These are phyloP conservation scores for Dimargaris verticillata DNA, from an alignment of 192 early-diverging fungal species.

Conservation along the genomic window DNA sequence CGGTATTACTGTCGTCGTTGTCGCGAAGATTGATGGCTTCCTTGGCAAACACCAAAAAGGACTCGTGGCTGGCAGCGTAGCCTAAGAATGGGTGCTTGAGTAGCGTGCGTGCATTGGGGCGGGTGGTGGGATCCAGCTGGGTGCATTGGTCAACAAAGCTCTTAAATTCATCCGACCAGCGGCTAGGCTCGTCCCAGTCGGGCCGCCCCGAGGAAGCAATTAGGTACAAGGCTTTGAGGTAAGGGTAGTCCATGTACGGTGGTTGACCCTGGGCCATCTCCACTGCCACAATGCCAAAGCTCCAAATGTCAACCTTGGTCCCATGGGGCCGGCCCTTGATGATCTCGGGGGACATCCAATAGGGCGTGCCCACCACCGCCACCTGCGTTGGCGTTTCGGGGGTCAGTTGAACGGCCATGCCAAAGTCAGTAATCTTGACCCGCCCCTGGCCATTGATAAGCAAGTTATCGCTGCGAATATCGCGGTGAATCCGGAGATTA, in stretches of 20 bases:
- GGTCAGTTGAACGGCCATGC: slow-evolving; percentile 17
- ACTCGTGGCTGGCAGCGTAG: background rate
- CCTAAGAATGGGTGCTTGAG: slow-evolving; percentile 2
- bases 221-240: slow-evolving; percentile 30
- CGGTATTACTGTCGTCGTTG: too few relatives aligned
- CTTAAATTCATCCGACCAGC: slow-evolving; percentile 5
- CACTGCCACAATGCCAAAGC: slow-evolving; percentile 23
- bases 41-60: slow-evolving; percentile 4
- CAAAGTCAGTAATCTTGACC: slow-evolving; percentile 47
- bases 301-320: slow-evolving; percentile 28
- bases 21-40: background rate
- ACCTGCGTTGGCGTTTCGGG: slow-evolving; percentile 20
- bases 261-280: slow-evolving; percentile 35
- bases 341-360: slow-evolving; percentile 36
- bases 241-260: slow-evolving; percentile 31
- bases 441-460: slow-evolving; percentile 34
- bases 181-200: slow-evolving; percentile 10
- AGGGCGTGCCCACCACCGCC: slow-evolving; percentile 26
- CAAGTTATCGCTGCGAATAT: slow-evolving; percentile 34
- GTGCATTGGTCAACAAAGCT: slow-evolving; percentile 6
- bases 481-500: slow-evolving; percentile 29
- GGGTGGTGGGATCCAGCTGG: background rate
- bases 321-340: slow-evolving; percentile 26
- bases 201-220: slow-evolving; percentile 26
- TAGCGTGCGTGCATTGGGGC: background rate